Conservation (phyloP, 495 filamentous ascomycete species). For the Penicilliopsis zonata region DNA sequence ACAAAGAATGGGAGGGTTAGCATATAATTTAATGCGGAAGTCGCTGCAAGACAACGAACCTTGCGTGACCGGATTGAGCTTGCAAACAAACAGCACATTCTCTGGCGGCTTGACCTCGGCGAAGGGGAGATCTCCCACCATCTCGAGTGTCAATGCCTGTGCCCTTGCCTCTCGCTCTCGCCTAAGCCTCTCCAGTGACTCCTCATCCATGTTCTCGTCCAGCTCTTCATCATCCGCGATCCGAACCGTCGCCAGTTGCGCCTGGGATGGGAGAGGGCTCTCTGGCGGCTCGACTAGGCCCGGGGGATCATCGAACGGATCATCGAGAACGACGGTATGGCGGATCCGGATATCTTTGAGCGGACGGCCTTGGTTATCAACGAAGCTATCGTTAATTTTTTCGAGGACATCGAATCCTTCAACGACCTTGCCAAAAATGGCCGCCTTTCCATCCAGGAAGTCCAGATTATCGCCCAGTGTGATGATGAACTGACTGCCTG, state of each 20-base stretch:
- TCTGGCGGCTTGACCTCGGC: constrained; percentile 97
- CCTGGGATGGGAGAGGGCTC: constrained; percentile 72
- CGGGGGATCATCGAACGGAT: constrained; percentile 71
- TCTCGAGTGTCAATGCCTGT: constrained; percentile 89
- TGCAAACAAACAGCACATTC: constrained; percentile 97
- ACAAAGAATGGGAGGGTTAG: constrained; percentile 3
- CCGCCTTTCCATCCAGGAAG: constrained; percentile 78
- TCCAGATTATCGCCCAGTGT: constrained; percentile 81
- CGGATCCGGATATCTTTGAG: constrained; percentile 87
- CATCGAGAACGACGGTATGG: constrained; percentile 81
- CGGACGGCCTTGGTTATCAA: constrained; percentile 72
- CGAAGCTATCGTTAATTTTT: constrained; percentile 83
- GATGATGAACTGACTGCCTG: constrained; percentile 82
- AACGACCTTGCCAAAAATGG: constrained; percentile 89
- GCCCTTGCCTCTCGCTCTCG: constrained; percentile 87
- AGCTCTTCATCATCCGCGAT: constrained; percentile 83
- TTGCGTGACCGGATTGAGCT: constrained; percentile 91
- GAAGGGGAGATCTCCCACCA: constrained; percentile 96
- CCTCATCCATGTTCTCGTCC: constrained; percentile 65
- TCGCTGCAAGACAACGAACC: constrained; percentile 31
- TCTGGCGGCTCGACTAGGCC: constrained; percentile 63
- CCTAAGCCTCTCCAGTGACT: constrained; percentile 63
- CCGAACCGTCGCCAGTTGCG: constrained; percentile 79
- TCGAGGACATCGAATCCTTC: constrained; percentile 88
- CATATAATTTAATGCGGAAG: neutral